phyloP scores from a whole-genome alignment of 2,329 filamentous ascomycete species.

The Claviceps paspali region DNA sequence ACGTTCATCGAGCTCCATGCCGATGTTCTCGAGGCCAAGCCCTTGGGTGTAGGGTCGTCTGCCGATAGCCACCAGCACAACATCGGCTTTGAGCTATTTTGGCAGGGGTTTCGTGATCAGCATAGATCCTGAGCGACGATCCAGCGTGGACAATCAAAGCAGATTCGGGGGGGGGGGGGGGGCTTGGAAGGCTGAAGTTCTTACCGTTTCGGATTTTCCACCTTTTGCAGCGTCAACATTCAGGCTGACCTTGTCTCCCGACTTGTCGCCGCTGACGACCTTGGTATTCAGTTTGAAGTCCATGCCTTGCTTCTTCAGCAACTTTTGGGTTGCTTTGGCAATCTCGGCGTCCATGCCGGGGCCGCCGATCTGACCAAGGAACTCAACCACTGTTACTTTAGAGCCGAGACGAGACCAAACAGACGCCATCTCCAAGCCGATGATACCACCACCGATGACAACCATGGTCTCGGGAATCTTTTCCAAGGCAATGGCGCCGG shows the following conservation, averaged over 20 bases:
- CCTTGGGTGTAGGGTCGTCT: constrained; percentile 87
- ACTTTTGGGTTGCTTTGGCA: constrained; percentile 80
- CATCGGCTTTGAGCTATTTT: constrained; percentile 73
- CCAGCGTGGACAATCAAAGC: no score
- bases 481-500: constrained; percentile 76
- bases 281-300: constrained; percentile 98
- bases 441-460: constrained; percentile 96
- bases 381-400: constrained; percentile 96
- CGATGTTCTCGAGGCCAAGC: constrained; percentile 86
- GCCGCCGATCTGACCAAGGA: constrained; percentile 87
- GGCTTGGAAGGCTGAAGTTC: no score
- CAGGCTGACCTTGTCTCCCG: constrained; percentile 63
- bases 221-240: constrained; percentile 87
- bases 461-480: constrained; percentile 93
- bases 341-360: constrained; percentile 95
- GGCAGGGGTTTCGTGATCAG: constrained; percentile 13
- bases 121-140: background rate
- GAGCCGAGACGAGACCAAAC: constrained; percentile 91
- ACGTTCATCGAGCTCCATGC: constrained; percentile 79
- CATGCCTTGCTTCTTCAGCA: constrained; percentile 89
- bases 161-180: background rate
- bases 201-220: constrained; percentile 80
- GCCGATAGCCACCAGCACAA: constrained; percentile 92
- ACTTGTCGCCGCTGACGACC: constrained; percentile 72
- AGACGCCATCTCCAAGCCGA: constrained; percentile 95